Evolutionary conservation across 73 alveolate genomes (phyloP).

Genomic region (Durusdinium trenchii): DNA sequence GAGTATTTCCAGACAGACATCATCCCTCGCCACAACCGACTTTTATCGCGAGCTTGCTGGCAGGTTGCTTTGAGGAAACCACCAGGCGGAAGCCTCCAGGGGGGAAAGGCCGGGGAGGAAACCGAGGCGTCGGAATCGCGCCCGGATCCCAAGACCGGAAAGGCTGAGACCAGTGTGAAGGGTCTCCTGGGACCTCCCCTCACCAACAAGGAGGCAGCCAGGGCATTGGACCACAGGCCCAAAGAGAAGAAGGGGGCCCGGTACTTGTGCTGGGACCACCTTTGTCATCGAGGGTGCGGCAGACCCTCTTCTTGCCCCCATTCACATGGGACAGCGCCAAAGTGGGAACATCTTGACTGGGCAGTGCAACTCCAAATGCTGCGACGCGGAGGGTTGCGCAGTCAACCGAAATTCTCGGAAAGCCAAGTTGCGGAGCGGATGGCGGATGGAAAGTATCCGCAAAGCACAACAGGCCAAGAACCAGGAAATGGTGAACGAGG

Average conservation of each 20-base stretch:
- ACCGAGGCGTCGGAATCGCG: constrained; percentile 29
- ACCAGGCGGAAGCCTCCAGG: background rate
- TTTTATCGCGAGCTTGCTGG: constrained; percentile 10
- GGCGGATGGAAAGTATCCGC: background rate
- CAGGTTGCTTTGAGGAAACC: background rate
- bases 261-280: constrained; percentile 46
- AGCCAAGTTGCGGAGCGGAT: background rate
- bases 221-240: constrained; percentile 38
- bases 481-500: background rate
- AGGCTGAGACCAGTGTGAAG: background rate
- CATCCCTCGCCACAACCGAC: constrained; percentile 2
- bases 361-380: constrained; percentile 10
- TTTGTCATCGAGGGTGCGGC: constrained; percentile 11
- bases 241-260: background rate
- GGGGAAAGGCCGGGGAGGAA: background rate
- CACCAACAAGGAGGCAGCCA: background rate
- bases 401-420: background rate
- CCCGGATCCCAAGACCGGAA: constrained; percentile 33
- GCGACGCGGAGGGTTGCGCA: constrained; percentile 3
- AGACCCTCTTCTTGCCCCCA: background rate
- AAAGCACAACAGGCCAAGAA: background rate
- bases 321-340: background rate
- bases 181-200: background rate
- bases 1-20: background rate
- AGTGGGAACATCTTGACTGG: constrained; percentile 13